Conservation (phyloP, 2,329 filamentous ascomycete genomes). For the Colletotrichum neosansevieriae region DNA sequence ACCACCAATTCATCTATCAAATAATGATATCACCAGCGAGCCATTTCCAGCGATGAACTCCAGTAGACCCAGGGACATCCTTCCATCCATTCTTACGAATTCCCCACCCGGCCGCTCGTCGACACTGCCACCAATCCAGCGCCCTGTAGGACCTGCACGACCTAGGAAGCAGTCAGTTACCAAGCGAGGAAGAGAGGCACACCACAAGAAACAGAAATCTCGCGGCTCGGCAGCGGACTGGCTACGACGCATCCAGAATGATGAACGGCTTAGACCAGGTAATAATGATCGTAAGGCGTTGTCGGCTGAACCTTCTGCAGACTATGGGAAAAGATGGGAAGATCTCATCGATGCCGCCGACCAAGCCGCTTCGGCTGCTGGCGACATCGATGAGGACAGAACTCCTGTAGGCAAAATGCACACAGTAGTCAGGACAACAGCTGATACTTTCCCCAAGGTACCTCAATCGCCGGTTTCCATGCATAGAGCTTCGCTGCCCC, state of each 20-base stretch:
- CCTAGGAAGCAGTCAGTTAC: constrained; percentile 89
- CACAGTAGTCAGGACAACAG: not conserved
- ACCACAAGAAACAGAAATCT: constrained; percentile 85
- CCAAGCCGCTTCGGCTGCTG: constrained; percentile 82
- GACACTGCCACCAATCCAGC: constrained; percentile 85
- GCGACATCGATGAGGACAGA: constrained; percentile 90
- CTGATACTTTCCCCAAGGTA: constrained; percentile 56
- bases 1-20: constrained; percentile 72
- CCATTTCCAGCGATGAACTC: constrained; percentile 74
- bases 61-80: constrained; percentile 75
- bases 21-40: constrained; percentile 77
- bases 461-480: constrained; percentile 75
- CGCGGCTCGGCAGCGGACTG: constrained; percentile 76
- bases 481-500: constrained; percentile 71
- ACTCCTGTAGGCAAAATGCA: constrained; percentile 75
- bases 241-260: constrained; percentile 68
- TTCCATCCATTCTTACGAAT: constrained; percentile 84
- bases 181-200: constrained; percentile 79
- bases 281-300: constrained; percentile 84
- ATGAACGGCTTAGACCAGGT: constrained; percentile 73
- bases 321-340: constrained; percentile 93
- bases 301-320: constrained; percentile 85
- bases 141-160: constrained; percentile 76
- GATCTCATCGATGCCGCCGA: constrained; percentile 91
- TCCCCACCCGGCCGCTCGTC: constrained; percentile 90